Conservation (phyloP, 148 eudicot species). For the Cornus florida region DNA sequence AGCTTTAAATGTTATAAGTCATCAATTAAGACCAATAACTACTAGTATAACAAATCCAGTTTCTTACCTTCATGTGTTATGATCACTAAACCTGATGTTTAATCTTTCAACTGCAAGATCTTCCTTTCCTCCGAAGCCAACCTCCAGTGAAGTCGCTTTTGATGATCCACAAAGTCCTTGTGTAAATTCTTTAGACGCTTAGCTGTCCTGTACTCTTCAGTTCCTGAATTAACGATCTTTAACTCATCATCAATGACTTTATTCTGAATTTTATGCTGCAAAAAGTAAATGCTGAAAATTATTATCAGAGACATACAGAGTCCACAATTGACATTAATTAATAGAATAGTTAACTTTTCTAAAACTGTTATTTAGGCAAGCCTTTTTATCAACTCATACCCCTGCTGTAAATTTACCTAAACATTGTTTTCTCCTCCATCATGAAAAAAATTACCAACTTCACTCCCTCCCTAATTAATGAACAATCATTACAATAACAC, state of each 20-base stretch:
- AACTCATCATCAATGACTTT: slow-evolving; percentile 24
- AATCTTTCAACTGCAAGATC: background rate
- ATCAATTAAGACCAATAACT: background rate
- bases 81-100: background rate
- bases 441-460: background rate
- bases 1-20: background rate
- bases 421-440: too few species aligned
- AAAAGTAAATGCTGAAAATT: background rate
- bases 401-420: background rate
- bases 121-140: slow-evolving; percentile 37
- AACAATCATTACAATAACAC: background rate
- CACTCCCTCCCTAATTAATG: background rate
- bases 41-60: background rate
- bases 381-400: background rate
- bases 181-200: slow-evolving; percentile 33
- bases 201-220: slow-evolving; percentile 46
- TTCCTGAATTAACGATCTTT: slow-evolving; percentile 34
- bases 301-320: background rate
- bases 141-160: slow-evolving; percentile 29
- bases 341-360: background rate
- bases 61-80: background rate
- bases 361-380: background rate
- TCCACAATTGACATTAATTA: background rate
- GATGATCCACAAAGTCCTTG: slow-evolving; percentile 37
- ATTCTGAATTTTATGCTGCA: slow-evolving; percentile 10